Percentiles rank a stretch among this genome's conserved stretches.
phyloP scores from a whole-genome alignment of 1,284 basidiomycete species.

The Wolfiporia cocos region DNA sequence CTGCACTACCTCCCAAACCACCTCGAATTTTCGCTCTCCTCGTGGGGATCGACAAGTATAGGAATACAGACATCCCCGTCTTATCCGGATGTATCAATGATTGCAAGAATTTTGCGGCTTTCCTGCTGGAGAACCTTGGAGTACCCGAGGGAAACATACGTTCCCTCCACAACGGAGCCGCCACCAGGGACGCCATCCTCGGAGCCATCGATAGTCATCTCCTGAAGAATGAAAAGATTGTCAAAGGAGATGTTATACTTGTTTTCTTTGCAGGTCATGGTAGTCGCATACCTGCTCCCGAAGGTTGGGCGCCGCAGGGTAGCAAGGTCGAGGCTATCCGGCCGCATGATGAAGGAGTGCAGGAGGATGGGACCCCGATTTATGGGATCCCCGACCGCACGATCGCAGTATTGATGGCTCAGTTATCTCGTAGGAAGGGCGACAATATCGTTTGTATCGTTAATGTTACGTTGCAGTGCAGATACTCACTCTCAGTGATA shows the following conservation, averaged over 20 bases:
- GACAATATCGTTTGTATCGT: slow-evolving; percentile 1
- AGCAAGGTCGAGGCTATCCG: slow-evolving; percentile 2
- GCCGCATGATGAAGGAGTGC: not conserved
- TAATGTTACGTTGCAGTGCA: not conserved
- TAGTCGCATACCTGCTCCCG: slow-evolving; percentile 5
- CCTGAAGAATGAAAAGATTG: slow-evolving; percentile 10
- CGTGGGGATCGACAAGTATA: slow-evolving; percentile 2
- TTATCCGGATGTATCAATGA: not conserved
- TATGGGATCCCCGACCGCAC: slow-evolving; percentile 3
- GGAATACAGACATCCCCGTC: not conserved
- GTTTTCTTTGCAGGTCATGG: slow-evolving; percentile 15
- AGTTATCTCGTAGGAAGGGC: not conserved
- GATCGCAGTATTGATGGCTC: not conserved
- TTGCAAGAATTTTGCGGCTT: not conserved
- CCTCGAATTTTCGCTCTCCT: slow-evolving; percentile 1
- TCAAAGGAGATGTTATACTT: slow-evolving; percentile 9
- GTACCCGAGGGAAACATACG: slow-evolving; percentile 7
- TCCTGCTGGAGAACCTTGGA: not conserved
- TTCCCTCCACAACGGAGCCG: slow-evolving; percentile 1
- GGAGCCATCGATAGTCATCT: slow-evolving; percentile 11
- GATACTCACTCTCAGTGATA: not conserved
- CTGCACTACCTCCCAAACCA: no score
- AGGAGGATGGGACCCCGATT: not conserved
- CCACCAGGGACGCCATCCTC: slow-evolving; percentile 12
- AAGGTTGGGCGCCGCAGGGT: slow-evolving; percentile 2